phyloP scores from a whole-genome alignment of 768 basidiomycete species.

The Mycena sanguinolenta region DNA sequence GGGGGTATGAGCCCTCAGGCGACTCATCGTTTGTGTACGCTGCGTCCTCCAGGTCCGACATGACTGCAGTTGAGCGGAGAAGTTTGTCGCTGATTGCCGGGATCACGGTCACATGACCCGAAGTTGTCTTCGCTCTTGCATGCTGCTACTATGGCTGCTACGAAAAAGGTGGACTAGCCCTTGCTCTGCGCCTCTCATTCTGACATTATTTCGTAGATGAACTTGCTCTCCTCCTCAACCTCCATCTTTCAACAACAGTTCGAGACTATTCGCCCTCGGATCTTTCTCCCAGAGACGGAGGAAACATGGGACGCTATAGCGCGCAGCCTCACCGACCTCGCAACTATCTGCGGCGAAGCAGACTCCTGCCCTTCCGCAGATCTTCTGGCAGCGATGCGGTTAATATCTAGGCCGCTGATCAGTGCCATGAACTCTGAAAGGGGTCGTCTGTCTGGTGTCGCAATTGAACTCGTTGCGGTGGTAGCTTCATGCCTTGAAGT shows the following conservation, averaged over 20 bases:
- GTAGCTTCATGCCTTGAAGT: conserved; percentile 68
- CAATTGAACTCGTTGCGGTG: conserved; percentile 71
- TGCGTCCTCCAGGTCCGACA: conserved; percentile 33
- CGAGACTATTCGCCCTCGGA: conserved; percentile 54
- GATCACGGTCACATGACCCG: not conserved
- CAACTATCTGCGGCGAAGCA: conserved; percentile 63
- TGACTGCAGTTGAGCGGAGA: not conserved
- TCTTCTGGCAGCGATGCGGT: conserved; percentile 64
- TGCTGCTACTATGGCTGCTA: too few relatives aligned
- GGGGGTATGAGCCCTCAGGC: conserved; percentile 26
- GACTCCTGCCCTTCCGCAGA: conserved; percentile 66
- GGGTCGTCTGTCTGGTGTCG: conserved; percentile 75
- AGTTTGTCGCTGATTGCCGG: not conserved
- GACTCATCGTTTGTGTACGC: conserved; percentile 15
- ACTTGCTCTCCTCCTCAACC: conserved; percentile 33
- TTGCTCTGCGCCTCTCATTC: not conserved
- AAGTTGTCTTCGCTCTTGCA: not conserved
- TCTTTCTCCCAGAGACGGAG: conserved; percentile 74
- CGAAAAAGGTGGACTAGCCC: conserved; percentile 7
- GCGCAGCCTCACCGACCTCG: conserved; percentile 61
- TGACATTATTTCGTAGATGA: not conserved
- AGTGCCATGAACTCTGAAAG: conserved; percentile 80
- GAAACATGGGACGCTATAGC: conserved; percentile 84
- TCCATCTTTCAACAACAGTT: conserved; percentile 53
- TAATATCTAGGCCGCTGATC: conserved; percentile 65